Base-by-base conservation (phyloP, 345 rosid genomes). In the Populus deltoides region DNA sequence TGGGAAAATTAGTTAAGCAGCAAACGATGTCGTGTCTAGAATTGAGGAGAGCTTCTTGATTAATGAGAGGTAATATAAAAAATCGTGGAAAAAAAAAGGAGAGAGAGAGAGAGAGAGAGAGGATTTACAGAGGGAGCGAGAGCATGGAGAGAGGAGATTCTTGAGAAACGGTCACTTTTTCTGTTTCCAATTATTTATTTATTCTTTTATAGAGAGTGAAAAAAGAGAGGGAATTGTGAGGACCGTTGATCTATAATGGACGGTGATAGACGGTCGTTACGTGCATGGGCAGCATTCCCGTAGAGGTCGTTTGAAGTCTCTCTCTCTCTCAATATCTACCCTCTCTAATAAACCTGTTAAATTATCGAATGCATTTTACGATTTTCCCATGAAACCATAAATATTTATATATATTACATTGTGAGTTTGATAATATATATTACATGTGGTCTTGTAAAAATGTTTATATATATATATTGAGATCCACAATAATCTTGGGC, bases 141-240 rank as follows among this genome's bases (percentile, higher is more conserved):
- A 62, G 29, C 38, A 68, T 1, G 72, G 45, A 61, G 18, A 49
- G 29, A 31, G 79, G 80, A 79, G 79, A 78, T 71, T 83, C 77
- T 79, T 8, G 68, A 67, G 51, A 80, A 83, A 78, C 75, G 66
- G 70, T 33, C 68, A n/a, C 65, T 74, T 59, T 51, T 63, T 49
- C 51, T 33, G 18, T 38, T 47, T 35, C 47, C 18, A 24, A 16
- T 41, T 7, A 29, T 38, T 75, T 65, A 29, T 24, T 8, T 31
- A 17, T 53, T 31, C 8, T 73, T 71, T 71, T 2, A 35, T 12
- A n/a, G 35, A 11, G 45, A 22, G 12, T 13, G 65, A 51, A 47
- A 11, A 66, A 22, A 33, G 10, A 22, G 22, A 65, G 22, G 59
- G 41, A 17, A 22, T 4, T 61, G 36, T 38, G 27, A 41, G 27